Evolutionary conservation across 192 early-diverging fungal species (phyloP), one percentile per base, ranked within the genome.

Genomic region (Allomyces macrogynus): DNA sequence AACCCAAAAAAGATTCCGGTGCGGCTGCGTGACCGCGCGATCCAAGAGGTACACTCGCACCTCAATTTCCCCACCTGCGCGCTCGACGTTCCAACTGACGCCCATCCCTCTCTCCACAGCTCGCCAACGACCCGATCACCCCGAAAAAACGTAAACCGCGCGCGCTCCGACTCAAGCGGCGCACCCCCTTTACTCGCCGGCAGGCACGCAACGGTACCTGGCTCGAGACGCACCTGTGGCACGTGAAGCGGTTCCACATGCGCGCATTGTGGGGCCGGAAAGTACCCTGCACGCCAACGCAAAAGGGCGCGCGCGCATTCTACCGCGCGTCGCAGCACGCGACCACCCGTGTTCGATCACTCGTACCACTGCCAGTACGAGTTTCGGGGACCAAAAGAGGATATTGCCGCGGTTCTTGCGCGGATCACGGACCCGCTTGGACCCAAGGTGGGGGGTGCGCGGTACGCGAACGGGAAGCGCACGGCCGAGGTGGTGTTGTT

Each of bases 161-260:
- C 16, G 49, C 49, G 20, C 5, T 57, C 3, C 49, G 49, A 4
- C 49, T 14, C 16, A 57, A 57, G 20, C 49, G 16, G 12, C 49
- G 49, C 16, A 20, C 49, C 49, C 16, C 12, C 16, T 57, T 57
- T 14, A 0, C 20, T 1, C 20, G 16, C 2, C 12, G 49, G 16
- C 49, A 57, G 12, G 16, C 16, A 3, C 49, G 49, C 20, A 57
- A 57, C 49, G 49, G 49, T 16, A 14, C 16, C 16, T 57, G 49
- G 49, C 49, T 57, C 49, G 49, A 57, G 49, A 57, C 49, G 49
- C 49, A 57, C 49, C 49, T 57, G 49, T 57, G 49, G 49, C 49
- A 57, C 49, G 49, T n/a, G 12, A 57, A 57, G 20, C 49, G 49
- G 12, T 57, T 57, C 20, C 49, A 57, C 49, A 20, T 57, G 49